Evolutionary conservation across 2,329 filamentous ascomycete genomes (phyloP).

Genomic region (Lachnellula subtilissima): DNA sequence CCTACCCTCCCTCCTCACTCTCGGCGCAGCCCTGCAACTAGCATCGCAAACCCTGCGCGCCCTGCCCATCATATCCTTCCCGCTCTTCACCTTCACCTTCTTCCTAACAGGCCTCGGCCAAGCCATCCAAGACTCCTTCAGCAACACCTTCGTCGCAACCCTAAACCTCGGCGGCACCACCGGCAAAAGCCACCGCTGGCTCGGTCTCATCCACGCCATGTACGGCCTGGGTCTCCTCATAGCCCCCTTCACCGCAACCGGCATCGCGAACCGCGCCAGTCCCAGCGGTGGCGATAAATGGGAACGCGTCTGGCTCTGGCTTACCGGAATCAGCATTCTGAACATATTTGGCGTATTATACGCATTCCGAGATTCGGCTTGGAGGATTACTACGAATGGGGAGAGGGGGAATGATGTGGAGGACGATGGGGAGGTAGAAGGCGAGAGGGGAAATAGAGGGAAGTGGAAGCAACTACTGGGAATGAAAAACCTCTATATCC

Average conservation of each 20-base stretch:
- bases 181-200: constrained; percentile 45
- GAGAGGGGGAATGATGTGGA: background rate
- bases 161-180: constrained; percentile 35
- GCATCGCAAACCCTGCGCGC: constrained; percentile 47
- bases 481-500: constrained; percentile 48
- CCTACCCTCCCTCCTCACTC: constrained; percentile 50
- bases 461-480: constrained; percentile 40
- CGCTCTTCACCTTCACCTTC: constrained; percentile 53
- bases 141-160: constrained; percentile 56
- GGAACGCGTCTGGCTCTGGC: constrained; percentile 41
- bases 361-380: constrained; percentile 43
- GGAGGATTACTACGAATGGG: background rate
- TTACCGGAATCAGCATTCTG: constrained; percentile 46
- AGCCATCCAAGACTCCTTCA: constrained; percentile 59
- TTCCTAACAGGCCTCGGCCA: constrained; percentile 54
- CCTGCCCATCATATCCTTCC: constrained; percentile 52
- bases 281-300: too few species aligned
- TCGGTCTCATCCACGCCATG: constrained; percentile 61
- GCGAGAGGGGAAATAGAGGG: constrained; percentile 33
- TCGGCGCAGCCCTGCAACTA: constrained; percentile 53
- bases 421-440: constrained; percentile 11
- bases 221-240: constrained; percentile 49
- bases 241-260: constrained; percentile 50
- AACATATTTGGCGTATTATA: constrained; percentile 45
- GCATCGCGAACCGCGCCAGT: constrained; percentile 36